phyloP scores from a whole-genome alignment of 106 monocot genomes.

The Phalaenopsis aphrodite region DNA sequence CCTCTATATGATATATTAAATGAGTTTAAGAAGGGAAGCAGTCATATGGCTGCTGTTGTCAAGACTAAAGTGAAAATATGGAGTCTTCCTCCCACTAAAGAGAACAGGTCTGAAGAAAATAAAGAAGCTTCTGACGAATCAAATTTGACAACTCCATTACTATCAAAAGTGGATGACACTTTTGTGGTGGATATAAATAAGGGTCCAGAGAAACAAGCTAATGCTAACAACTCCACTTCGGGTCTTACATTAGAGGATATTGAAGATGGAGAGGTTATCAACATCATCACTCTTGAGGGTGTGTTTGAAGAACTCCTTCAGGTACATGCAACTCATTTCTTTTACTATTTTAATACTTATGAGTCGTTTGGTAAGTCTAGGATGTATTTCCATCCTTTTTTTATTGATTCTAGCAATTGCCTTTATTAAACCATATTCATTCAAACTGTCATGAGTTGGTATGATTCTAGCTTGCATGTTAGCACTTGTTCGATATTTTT shows the following conservation, averaged over 20 bases:
- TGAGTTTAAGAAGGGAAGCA: constrained; percentile 99
- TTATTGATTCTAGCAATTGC: neutral
- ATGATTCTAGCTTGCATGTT: neutral
- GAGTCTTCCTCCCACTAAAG: constrained; percentile 12
- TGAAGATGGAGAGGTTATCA: constrained; percentile 93
- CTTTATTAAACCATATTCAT: neutral
- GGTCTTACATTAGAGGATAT: constrained; percentile 48
- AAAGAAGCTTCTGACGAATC: constrained; percentile 27
- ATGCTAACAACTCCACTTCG: constrained; percentile 17
- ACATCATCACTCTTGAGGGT: constrained; percentile 97
- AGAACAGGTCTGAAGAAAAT: constrained; percentile 22
- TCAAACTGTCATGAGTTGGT: neutral
- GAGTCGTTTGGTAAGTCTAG: neutral
- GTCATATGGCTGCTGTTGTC: constrained; percentile 99
- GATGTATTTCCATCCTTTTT: neutral
- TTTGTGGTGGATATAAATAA: constrained; percentile 65
- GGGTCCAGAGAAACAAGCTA: constrained; percentile 20
- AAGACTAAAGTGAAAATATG: constrained; percentile 47
- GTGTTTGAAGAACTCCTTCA: constrained; percentile 99
- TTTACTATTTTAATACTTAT: neutral
- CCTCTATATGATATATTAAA: constrained; percentile 98
- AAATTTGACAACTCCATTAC: constrained; percentile 35
- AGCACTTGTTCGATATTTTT: neutral
- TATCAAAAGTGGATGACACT: constrained; percentile 30
- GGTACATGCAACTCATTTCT: constrained; percentile 21